Evolutionary conservation across 192 early-diverging fungal genomes (phyloP).

Genomic region (Rhizophagus sp.): DNA sequence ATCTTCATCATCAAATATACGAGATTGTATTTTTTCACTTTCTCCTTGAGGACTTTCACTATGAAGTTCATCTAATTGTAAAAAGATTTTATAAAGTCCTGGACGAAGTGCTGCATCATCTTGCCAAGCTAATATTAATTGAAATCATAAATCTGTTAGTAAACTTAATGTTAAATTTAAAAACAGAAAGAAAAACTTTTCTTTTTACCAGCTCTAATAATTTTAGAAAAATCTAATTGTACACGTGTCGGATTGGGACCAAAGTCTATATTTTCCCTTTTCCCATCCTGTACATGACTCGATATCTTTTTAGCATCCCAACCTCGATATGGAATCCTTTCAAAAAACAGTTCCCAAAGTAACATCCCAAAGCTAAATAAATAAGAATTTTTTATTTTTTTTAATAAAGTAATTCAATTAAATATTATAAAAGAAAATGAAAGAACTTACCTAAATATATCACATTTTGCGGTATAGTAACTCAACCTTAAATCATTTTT

Average conservation of each 20-base stretch:
- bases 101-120: slow-evolving; percentile 15
- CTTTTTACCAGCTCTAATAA: slow-evolving; percentile 18
- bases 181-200: not conserved
- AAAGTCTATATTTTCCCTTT: not conserved
- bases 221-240: slow-evolving; percentile 11
- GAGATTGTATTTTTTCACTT: not conserved
- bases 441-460: slow-evolving; percentile 19
- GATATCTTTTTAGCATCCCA: not conserved
- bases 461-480: slow-evolving; percentile 25
- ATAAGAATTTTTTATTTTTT: not conserved
- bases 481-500: not conserved
- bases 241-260: not conserved
- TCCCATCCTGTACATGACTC: slow-evolving; percentile 17
- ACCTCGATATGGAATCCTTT: slow-evolving; percentile 16
- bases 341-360: slow-evolving; percentile 16
- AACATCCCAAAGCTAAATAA: slow-evolving; percentile 20
- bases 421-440: not conserved
- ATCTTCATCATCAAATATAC: slow-evolving; percentile 7
- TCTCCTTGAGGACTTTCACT: not conserved
- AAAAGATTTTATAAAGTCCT: slow-evolving; percentile 12
- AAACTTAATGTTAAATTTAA: not conserved
- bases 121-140: slow-evolving; percentile 8
- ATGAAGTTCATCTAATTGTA: slow-evolving; percentile 10
- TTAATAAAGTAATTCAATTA: not conserved
- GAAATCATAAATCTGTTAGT: not conserved